phyloP scores from a whole-genome alignment of 2,329 filamentous ascomycete genomes.

The Aspergillus arachidicola region DNA sequence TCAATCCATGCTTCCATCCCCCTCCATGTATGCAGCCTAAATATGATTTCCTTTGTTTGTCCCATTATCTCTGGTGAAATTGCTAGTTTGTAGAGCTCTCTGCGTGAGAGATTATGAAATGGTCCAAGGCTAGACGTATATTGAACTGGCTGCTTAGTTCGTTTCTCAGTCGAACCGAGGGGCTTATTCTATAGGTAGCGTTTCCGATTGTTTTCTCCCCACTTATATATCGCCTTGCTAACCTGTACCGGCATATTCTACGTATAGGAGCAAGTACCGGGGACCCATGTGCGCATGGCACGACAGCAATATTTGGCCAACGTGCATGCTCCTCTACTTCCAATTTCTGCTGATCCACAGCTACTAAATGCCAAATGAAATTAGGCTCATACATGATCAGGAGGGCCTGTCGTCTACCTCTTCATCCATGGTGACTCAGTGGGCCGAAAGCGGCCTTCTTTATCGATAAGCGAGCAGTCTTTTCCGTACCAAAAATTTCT shows the following conservation, averaged over 20 bases:
- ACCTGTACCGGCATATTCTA: background rate
- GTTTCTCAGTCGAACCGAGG: background rate
- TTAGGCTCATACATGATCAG: background rate
- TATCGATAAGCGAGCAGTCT: constrained; percentile 44
- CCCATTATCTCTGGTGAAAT: background rate
- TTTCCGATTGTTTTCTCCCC: background rate
- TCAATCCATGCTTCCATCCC: constrained; percentile 20
- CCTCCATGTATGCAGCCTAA: constrained; percentile 29
- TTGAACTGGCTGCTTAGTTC: background rate
- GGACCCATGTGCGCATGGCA: background rate
- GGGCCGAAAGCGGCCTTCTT: constrained; percentile 36
- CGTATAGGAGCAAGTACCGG: background rate
- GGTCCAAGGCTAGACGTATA: background rate
- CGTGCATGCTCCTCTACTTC: background rate
- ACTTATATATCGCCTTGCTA: background rate
- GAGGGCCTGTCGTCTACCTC: background rate
- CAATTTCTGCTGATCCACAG: background rate
- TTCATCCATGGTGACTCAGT: constrained; percentile 3
- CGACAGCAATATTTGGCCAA: background rate
- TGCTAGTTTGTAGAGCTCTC: background rate
- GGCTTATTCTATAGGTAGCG: background rate
- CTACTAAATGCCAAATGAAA: background rate
- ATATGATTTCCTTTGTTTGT: constrained; percentile 40
- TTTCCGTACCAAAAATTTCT: constrained; percentile 32
- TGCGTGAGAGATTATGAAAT: background rate